Conservation (phyloP, 257 asterid genomes). For the Parsonsia alboflavescens region DNA sequence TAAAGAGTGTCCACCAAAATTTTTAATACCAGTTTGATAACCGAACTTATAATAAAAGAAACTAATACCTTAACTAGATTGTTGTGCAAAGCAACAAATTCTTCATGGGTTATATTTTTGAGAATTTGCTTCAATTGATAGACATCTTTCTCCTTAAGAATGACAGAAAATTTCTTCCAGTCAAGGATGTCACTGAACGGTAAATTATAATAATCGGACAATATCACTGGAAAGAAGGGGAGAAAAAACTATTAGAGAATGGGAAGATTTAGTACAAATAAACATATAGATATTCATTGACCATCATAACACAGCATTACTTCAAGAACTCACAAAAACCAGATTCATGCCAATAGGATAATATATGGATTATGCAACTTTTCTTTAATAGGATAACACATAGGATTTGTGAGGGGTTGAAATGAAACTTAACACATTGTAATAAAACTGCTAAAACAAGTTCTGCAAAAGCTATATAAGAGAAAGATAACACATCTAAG, state of each 20-base stretch:
- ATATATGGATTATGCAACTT: too few species aligned
- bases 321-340: too few species aligned
- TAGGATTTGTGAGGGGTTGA: too few species aligned
- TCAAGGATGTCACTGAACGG: conserved; percentile 87
- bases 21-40: background rate
- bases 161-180: conserved; percentile 80
- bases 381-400: too few species aligned
- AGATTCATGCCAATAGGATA: too few species aligned
- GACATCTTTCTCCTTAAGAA: conserved; percentile 82
- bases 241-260: conserved; percentile 7
- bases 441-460: too few species aligned
- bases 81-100: conserved; percentile 69
- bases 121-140: conserved; percentile 87
- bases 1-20: too few species aligned
- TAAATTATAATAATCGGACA: conserved; percentile 85
- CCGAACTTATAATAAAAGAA: background rate
- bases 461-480: too few species aligned
- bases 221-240: conserved; percentile 68
- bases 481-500: too few species aligned
- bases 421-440: too few species aligned
- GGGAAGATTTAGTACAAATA: background rate
- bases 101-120: conserved; percentile 63
- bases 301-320: too few species aligned
- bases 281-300: too few species aligned
- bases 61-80: conserved; percentile 78